Conservation (phyloP, 306 rosid genomes). For the Astragalus glycyphyllos region DNA sequence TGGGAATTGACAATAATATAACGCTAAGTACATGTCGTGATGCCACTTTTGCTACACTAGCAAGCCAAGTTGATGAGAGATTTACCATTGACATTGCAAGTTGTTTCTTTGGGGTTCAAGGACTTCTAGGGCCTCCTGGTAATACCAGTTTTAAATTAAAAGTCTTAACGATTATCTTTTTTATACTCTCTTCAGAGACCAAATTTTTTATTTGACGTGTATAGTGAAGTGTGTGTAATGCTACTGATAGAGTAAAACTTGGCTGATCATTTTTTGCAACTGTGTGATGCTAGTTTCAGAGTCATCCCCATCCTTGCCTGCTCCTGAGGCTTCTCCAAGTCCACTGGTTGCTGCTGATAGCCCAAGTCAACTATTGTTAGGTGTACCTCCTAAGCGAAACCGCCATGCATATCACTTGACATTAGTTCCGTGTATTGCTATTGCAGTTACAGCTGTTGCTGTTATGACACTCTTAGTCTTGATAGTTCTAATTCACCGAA, state of each 20-base stretch:
- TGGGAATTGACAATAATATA: slow-evolving; percentile 72
- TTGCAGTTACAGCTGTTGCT: slow-evolving; percentile 78
- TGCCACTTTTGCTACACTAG: slow-evolving; percentile 82
- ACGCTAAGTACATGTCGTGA: slow-evolving; percentile 91
- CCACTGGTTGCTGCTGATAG: slow-evolving; percentile 76
- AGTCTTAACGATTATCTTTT: not conserved
- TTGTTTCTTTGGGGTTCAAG: slow-evolving; percentile 94
- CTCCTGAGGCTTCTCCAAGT: slow-evolving; percentile 78
- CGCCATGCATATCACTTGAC: slow-evolving; percentile 76
- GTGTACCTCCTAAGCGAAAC: slow-evolving; percentile 53
- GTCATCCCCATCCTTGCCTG: slow-evolving; percentile 58
- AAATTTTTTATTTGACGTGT: slow-evolving; percentile 10
- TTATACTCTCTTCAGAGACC: slow-evolving; percentile 13
- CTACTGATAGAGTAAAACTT: slow-evolving; percentile 16
- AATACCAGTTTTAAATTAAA: slow-evolving; percentile 31
- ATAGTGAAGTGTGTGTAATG: slow-evolving; percentile 19
- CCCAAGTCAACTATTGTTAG: slow-evolving; percentile 65
- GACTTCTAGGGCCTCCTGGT: slow-evolving; percentile 69
- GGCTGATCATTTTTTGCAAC: slow-evolving; percentile 38
- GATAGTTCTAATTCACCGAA: slow-evolving; percentile 80
- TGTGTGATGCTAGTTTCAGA: slow-evolving; percentile 60
- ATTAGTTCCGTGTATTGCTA: slow-evolving; percentile 74
- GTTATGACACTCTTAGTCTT: slow-evolving; percentile 70
- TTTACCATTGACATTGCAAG: slow-evolving; percentile 75
- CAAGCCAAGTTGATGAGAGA: slow-evolving; percentile 73